Conservation (phyloP, 306 rosid species). For the Rosa lucieae region DNA sequence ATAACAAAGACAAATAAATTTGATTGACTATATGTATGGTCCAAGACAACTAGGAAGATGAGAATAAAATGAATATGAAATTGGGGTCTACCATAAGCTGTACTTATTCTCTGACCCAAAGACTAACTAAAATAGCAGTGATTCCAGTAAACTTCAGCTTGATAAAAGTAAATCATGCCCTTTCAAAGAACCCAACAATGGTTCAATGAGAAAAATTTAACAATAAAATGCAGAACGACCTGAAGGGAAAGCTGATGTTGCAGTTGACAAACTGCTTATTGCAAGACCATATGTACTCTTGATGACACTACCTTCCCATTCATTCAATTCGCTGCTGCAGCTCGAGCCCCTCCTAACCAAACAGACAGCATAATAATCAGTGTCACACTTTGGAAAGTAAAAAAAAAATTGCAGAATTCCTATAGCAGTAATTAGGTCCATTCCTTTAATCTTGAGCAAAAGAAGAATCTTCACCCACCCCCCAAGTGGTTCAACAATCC, state of each 20-base stretch:
- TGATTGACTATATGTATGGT: background rate
- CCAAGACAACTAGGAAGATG: constrained; percentile 4
- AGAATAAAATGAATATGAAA: constrained; percentile 21
- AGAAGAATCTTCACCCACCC: background rate
- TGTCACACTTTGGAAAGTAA: background rate
- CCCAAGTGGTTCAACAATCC: background rate
- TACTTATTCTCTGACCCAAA: constrained; percentile 21
- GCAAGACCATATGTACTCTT: constrained; percentile 39
- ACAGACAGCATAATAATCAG: constrained; percentile 27
- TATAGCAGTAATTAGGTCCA: background rate
- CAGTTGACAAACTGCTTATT: constrained; percentile 48
- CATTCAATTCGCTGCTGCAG: constrained; percentile 52
- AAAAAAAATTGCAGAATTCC: constrained; percentile 9
- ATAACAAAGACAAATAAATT: constrained; percentile 14
- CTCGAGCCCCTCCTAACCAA: constrained; percentile 53
- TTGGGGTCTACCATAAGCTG: constrained; percentile 34
- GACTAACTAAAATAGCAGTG: constrained; percentile 9
- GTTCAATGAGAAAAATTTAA: constrained; percentile 25
- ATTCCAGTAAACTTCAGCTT: constrained; percentile 29
- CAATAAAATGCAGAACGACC: constrained; percentile 32
- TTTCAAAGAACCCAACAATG: constrained; percentile 38
- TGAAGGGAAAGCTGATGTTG: constrained; percentile 45
- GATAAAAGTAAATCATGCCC: constrained; percentile 32
- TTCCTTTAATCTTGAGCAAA: constrained; percentile 5
- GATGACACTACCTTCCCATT: constrained; percentile 17